Evolutionary conservation across 2,329 filamentous ascomycete species (phyloP), one percentile per base, ranked within the genome.

Genomic region (Monosporascus sp.): DNA sequence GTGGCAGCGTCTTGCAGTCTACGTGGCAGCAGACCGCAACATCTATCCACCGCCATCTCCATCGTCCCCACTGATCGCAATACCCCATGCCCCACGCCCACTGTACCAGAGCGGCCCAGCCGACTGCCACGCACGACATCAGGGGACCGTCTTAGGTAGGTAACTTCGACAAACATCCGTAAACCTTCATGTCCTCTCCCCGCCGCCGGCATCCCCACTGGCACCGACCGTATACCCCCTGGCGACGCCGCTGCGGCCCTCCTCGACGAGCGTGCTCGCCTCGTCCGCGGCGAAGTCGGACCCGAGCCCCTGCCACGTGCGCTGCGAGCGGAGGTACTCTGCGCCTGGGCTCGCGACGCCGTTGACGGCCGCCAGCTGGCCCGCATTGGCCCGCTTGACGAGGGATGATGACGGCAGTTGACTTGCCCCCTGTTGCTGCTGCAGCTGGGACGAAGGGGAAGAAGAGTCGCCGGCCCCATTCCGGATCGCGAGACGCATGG

Each of bases 271-370:
- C 1, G 88, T 86, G 52, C 88, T 75, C n/a, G 75, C 73, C 51
- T 80, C 77, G n/a, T 80, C 77, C 31, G 86, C 81, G 58, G 82
- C 77, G 63, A 91, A 95, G 68, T 99, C 94, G 57, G 84, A 96
- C 0, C 94, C 94, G 24, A 99, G 72, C 0, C 94, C 94, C 65
- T 88, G 88, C 94, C 94, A 99, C 4, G 90, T 96, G 53, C 94
- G 76, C 63, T 92, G 83, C 3, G 87, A 88, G 35, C 87, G 82
- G 58, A 99, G 73, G 62, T 83, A 97, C 68, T 97, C 90, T 0
- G 94, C 94, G 0, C 91, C 94, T 0, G 94, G 94, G 46, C 93
- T 97, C n/a, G 88, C 78, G 0, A 93, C 82, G 7, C 91, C 91
- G 50, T 92, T 93, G 60, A 97, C 84, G 46, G 86, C 85, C 0